Evolutionary conservation across 1,284 basidiomycete species (phyloP).

Genomic region (Irpex sp.): DNA sequence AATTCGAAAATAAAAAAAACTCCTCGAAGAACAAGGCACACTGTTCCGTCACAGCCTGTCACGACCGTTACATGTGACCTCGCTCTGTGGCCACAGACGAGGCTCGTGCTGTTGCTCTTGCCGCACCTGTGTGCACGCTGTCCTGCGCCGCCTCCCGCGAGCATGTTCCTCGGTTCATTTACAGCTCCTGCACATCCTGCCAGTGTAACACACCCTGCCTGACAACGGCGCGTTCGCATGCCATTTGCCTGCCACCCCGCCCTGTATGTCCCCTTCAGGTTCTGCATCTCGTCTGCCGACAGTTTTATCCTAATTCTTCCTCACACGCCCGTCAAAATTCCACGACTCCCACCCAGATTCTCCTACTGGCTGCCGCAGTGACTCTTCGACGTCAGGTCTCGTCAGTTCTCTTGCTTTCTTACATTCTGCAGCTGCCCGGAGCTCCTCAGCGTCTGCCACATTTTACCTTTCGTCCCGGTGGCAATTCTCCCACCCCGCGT

Average conservation of each 20-base stretch:
- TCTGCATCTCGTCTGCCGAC: too few species aligned
- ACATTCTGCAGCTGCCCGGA: neutral
- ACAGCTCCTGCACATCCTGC: neutral
- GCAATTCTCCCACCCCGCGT: neutral
- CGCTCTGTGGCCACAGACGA: neutral
- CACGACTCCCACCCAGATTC: too few species aligned
- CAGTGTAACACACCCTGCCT: neutral
- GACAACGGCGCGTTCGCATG: neutral
- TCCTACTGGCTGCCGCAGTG: too few species aligned
- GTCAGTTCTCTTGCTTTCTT: neutral
- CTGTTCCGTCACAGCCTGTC: slow-evolving; percentile 6
- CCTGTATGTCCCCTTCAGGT: too few species aligned
- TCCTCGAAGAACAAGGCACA: slow-evolving; percentile 15
- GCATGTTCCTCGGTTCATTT: neutral
- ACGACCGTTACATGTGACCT: neutral
- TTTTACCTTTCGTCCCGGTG: too few species aligned
- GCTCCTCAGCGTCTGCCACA: neutral
- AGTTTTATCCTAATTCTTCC: too few species aligned
- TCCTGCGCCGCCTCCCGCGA: neutral
- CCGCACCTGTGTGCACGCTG: neutral
- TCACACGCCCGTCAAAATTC: too few species aligned
- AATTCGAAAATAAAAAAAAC: slow-evolving; percentile 7
- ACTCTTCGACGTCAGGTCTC: too few species aligned
- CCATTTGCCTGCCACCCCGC: too few species aligned
- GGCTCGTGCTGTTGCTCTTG: neutral